Base-by-base conservation (phyloP, 2,329 filamentous ascomycete genomes). In the Aureobasidium sp. region DNA sequence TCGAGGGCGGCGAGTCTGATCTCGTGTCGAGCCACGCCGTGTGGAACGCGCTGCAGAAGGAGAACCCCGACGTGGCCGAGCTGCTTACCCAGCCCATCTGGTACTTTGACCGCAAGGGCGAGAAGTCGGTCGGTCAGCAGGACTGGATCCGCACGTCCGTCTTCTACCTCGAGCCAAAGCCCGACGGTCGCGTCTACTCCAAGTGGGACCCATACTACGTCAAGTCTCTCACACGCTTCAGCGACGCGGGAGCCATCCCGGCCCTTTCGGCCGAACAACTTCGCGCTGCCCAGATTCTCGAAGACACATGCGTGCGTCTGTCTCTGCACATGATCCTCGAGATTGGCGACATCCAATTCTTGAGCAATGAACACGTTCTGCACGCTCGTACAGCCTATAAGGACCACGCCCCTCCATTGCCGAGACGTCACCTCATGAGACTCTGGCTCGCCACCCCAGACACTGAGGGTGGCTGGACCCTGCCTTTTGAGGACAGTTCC, bases 191-290 rank as follows among this genome's bases (percentile, higher is more conserved):
- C 15, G 83, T 93, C 12, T 92, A 90, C 76, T 87, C 84, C 73
- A 95, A 95, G 80, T 95, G 88, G 85, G 91, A 96, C 71, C 91
- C 91, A 1, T 95, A 96, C 81, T 96, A 88, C 73, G 85, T 96
- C 64, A 85, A 85, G 66, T 91, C 87, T 9, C 79, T 96, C 8
- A 81, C 78, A 22, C 84, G 90, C 31, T 94, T 93, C 78, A 89
- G 85, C 0, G 84, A 90, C 70, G 74, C 76, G 20, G 90, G 89
- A 1, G 71, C 89, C 49, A 87, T 96, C 64, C 91, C 91, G 6
- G 77, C 87, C 0, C 78, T 96, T 41, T 89, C 86, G 7, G 74
- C 79, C 0, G 87, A 82, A 62, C 91, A 96, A 75, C 68, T 81
- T 59, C 83, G 85, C 63, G 91, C 91, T 1, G 76, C 87, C 7